phyloP scores from a whole-genome alignment of 2,329 filamentous ascomycete genomes.

The Salinomyces thailandicus region DNA sequence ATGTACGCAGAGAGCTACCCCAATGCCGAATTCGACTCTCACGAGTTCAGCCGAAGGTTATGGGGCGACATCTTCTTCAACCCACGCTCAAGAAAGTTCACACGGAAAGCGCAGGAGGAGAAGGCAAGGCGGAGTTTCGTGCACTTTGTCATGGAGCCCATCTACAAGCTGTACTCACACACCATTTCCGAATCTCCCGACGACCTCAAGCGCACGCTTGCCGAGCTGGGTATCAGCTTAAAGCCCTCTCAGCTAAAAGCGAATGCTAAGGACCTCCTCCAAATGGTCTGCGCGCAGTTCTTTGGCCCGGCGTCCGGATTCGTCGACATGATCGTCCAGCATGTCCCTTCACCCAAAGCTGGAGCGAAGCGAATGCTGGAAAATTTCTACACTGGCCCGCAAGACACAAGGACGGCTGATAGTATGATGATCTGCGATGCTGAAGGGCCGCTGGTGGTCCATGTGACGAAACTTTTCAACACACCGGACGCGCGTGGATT shows the following conservation, averaged over 20 bases:
- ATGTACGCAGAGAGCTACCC: slow-evolving; percentile 87
- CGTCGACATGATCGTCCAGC: slow-evolving; percentile 87
- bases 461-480: slow-evolving; percentile 88
- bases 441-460: slow-evolving; percentile 82
- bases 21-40: slow-evolving; percentile 49
- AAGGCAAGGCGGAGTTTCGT: slow-evolving; percentile 78
- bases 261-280: slow-evolving; percentile 80
- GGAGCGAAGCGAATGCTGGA: slow-evolving; percentile 68
- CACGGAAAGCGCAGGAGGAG: slow-evolving; percentile 73
- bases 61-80: slow-evolving; percentile 99
- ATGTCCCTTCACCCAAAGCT: slow-evolving; percentile 76
- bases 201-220: slow-evolving; percentile 69
- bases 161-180: slow-evolving; percentile 95
- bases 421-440: slow-evolving; percentile 76
- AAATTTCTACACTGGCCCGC: slow-evolving; percentile 81
- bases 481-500: slow-evolving; percentile 84
- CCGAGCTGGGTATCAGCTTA: slow-evolving; percentile 67
- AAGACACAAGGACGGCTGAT: slow-evolving; percentile 68
- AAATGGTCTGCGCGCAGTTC: slow-evolving; percentile 86
- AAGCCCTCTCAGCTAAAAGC: slow-evolving; percentile 89
- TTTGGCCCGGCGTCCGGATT: slow-evolving; percentile 84
- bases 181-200: slow-evolving; percentile 84
- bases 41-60: slow-evolving; percentile 72
- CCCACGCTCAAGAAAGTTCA: slow-evolving; percentile 79
- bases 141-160: slow-evolving; percentile 87